Conservation (phyloP, 306 rosid genomes). For the Castanea mollissima region DNA sequence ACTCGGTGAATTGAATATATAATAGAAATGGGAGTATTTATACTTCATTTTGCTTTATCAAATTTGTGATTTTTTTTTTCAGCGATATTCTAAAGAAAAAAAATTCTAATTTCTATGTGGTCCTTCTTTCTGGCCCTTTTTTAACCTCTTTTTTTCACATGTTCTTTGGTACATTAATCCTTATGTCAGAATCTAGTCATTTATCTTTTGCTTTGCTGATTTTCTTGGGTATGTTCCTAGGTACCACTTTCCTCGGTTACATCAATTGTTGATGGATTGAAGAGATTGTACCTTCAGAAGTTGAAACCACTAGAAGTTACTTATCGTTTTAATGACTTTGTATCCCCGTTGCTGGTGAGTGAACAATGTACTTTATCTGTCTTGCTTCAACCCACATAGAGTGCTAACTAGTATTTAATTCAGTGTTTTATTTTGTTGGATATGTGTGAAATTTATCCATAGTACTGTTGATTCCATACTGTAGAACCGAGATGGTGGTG, state of each 20-base stretch:
- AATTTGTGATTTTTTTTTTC: background rate
- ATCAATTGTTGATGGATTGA: slow-evolving; percentile 84
- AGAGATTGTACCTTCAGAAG: slow-evolving; percentile 81
- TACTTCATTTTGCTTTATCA: background rate
- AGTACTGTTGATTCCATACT: background rate
- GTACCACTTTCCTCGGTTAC: slow-evolving; percentile 75
- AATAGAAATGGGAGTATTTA: background rate
- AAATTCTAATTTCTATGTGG: background rate
- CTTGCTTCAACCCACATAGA: slow-evolving; percentile 2
- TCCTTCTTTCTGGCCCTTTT: background rate
- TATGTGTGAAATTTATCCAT: background rate
- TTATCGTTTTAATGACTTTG: slow-evolving; percentile 77
- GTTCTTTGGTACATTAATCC: background rate
- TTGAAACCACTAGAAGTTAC: slow-evolving; percentile 88
- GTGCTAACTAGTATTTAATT: background rate
- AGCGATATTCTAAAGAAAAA: background rate
- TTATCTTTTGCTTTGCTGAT: background rate
- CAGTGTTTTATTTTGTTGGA: background rate
- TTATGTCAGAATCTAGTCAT: background rate
- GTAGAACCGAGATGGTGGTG: background rate
- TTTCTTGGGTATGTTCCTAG: slow-evolving; percentile 32
- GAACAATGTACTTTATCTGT: background rate
- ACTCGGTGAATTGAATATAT: background rate
- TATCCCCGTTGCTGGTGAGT: slow-evolving; percentile 78
- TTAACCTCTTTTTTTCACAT: background rate